phyloP scores from a whole-genome alignment of 441 rosid genomes.

The Geranium incanum region DNA sequence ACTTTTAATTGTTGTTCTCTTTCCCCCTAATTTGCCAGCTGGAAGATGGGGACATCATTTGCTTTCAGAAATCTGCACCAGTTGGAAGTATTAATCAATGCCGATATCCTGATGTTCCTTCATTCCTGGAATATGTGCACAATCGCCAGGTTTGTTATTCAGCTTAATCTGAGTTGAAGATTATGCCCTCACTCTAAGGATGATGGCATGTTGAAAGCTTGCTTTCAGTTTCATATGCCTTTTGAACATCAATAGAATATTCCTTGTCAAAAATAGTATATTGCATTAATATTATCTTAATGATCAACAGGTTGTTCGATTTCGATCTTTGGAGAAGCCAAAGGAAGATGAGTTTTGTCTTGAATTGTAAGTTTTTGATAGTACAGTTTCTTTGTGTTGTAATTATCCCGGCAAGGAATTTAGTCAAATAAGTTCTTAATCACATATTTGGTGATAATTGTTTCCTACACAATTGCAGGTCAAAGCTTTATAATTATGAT shows the following conservation, averaged over 20 bases:
- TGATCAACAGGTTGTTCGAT: slow-evolving; percentile 46
- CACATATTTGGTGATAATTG: not conserved
- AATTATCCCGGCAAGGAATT: not conserved
- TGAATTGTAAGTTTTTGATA: slow-evolving; percentile 50
- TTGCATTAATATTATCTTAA: not conserved
- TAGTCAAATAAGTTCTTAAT: slow-evolving; percentile 1
- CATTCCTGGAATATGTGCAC: slow-evolving; percentile 58
- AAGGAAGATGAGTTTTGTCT: slow-evolving; percentile 66
- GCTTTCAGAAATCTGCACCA: slow-evolving; percentile 45
- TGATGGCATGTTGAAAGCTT: not conserved
- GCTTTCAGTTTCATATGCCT: not conserved
- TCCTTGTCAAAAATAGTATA: not conserved
- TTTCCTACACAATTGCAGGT: slow-evolving; percentile 33
- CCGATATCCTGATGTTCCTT: slow-evolving; percentile 56
- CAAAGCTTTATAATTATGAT: slow-evolving; percentile 60
- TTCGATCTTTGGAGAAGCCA: slow-evolving; percentile 66
- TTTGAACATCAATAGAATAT: not conserved
- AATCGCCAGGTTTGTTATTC: slow-evolving; percentile 47
- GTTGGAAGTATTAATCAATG: slow-evolving; percentile 32
- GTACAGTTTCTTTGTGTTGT: not conserved
- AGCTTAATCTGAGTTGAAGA: slow-evolving; percentile 1
- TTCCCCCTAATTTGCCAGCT: slow-evolving; percentile 30
- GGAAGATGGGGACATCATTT: slow-evolving; percentile 66
- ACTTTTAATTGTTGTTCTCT: not conserved
- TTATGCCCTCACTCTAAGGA: not conserved